These are phyloP conservation scores for Dothideomycetes sp. DNA, from an alignment of 2,329 filamentous ascomycete genomes.

Conservation along the genomic window DNA sequence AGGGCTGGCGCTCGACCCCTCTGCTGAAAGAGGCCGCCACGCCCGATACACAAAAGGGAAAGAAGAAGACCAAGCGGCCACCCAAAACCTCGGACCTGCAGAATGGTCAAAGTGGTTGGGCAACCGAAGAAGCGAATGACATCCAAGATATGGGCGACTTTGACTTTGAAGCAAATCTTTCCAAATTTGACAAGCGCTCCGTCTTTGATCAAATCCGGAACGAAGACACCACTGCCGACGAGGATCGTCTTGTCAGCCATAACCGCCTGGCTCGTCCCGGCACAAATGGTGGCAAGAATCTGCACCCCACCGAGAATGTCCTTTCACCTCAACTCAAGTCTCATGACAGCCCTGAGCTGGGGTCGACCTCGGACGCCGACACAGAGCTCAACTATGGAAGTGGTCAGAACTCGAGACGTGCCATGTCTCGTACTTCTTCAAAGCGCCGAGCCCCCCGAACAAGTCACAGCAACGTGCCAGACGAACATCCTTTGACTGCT, in stretches of 20 bases:
- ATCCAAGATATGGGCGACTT: slow-evolving; percentile 90
- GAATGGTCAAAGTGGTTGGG: slow-evolving; percentile 56
- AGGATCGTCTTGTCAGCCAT: slow-evolving; percentile 80
- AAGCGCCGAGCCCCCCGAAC: slow-evolving; percentile 22
- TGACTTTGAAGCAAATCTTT: slow-evolving; percentile 79
- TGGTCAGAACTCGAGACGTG: slow-evolving; percentile 21
- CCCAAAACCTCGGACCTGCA: slow-evolving; percentile 13
- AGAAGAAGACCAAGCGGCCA: slow-evolving; percentile 34
- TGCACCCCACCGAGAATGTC: slow-evolving; percentile 87
- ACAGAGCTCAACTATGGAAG: slow-evolving; percentile 22
- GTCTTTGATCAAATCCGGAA: slow-evolving; percentile 88
- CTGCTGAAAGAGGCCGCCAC: slow-evolving; percentile 48
- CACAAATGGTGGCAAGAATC: slow-evolving; percentile 65
- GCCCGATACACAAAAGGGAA: slow-evolving; percentile 17
- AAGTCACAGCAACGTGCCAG: slow-evolving; percentile 26
- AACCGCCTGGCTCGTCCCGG: slow-evolving; percentile 52
- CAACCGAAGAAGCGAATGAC: slow-evolving; percentile 90
- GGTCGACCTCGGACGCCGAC: slow-evolving; percentile 22
- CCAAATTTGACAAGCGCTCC: slow-evolving; percentile 87
- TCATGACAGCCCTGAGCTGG: slow-evolving; percentile 17
- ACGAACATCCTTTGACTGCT: slow-evolving; percentile 22
- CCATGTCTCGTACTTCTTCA: slow-evolving; percentile 27
- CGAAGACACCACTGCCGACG: slow-evolving; percentile 80
- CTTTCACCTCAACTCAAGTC: slow-evolving; percentile 45
- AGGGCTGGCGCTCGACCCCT: slow-evolving; percentile 58